A percentile compares a stretch with the other conserved stretches of the same genome.
Conservation (phyloP, 192 early-diverging fungal genomes). For the Kappamyces sp. region DNA sequence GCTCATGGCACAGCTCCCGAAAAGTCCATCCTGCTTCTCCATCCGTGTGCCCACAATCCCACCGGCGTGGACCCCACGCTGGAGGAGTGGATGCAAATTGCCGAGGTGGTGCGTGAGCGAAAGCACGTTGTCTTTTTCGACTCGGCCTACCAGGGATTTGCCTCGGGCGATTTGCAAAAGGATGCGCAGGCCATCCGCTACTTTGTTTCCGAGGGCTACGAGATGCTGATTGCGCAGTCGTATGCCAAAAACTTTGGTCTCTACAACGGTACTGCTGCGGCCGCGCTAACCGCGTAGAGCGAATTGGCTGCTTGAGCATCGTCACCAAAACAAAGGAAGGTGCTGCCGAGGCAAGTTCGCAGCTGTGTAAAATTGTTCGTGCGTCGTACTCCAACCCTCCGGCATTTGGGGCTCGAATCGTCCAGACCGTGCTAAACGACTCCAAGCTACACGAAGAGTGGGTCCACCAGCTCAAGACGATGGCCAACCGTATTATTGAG, state of each 20-base stretch:
- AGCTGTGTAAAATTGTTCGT: constrained; percentile 78
- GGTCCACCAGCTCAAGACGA: constrained; percentile 63
- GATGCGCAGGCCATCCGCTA: constrained; percentile 92
- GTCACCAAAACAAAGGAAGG: constrained; percentile 54
- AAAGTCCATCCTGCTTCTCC: constrained; percentile 82
- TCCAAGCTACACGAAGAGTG: constrained; percentile 76
- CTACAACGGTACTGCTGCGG: constrained; percentile 52
- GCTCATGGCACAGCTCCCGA: constrained; percentile 53
- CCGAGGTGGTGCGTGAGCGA: constrained; percentile 62
- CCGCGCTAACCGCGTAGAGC: constrained; percentile 53
- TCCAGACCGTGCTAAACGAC: constrained; percentile 76
- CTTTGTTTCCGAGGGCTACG: constrained; percentile 88
- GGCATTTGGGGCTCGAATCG: constrained; percentile 85
- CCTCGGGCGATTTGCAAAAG: constrained; percentile 80
- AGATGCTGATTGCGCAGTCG: constrained; percentile 85
- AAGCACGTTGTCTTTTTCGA: constrained; percentile 94
- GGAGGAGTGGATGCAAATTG: constrained; percentile 91
- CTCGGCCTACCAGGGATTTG: constrained; percentile 98
- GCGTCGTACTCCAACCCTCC: constrained; percentile 88
- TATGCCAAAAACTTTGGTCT: constrained; percentile 99
- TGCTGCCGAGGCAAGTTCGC: constrained; percentile 61
- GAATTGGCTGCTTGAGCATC: constrained; percentile 78
- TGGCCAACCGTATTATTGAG: constrained; percentile 84
- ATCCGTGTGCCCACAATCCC: constrained; percentile 98
- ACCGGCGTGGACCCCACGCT: constrained; percentile 96